Conservation (phyloP, 2,329 filamentous ascomycete genomes). For the Calonectria pauciramosa region DNA sequence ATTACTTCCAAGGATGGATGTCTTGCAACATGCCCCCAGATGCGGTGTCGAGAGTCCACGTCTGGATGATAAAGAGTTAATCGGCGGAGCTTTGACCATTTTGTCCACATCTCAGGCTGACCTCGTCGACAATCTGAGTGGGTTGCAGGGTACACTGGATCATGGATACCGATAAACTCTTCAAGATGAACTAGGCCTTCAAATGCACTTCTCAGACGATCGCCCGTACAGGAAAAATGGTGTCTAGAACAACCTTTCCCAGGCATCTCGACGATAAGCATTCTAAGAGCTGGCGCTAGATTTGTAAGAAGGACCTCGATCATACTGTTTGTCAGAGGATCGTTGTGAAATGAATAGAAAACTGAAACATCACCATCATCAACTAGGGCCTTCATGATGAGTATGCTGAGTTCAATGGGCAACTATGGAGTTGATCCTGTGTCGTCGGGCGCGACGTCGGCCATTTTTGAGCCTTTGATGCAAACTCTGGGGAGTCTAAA, state of each 20-base stretch:
- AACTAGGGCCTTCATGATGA: not conserved
- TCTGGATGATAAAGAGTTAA: not conserved
- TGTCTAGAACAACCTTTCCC: not conserved
- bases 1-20: not conserved
- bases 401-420: not conserved
- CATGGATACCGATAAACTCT: not conserved
- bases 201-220: not conserved
- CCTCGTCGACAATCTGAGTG: not conserved
- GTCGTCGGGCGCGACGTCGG: not conserved
- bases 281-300: not conserved
- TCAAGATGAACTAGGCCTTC: not conserved
- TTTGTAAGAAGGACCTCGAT: not conserved
- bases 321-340: not conserved
- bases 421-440: not conserved
- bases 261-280: not conserved
- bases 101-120: not conserved
- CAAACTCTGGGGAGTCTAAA: not conserved
- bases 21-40: not conserved
- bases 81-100: not conserved
- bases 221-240: not conserved
- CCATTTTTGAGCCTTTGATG: not conserved
- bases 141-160: not conserved
- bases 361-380: not conserved
- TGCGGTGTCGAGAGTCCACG: not conserved
- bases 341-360: not conserved